Percentiles rank a stretch among this genome's conserved stretches.
Evolutionary conservation across 2,329 filamentous ascomycete species (phyloP).

Genomic region (Colletotrichum karsti): DNA sequence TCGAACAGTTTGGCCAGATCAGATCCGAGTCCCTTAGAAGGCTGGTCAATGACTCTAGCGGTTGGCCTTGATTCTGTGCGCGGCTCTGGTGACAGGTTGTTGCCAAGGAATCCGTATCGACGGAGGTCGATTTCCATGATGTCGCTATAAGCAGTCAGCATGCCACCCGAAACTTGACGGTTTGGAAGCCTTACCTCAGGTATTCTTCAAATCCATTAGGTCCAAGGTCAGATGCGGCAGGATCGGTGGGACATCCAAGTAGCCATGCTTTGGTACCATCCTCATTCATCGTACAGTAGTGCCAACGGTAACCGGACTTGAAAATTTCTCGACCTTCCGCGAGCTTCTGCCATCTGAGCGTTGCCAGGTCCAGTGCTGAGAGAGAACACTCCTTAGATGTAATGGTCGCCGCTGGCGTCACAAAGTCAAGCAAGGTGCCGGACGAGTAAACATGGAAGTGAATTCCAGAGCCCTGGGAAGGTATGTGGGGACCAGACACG

Average conservation of each 20-base stretch:
- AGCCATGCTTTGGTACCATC: constrained; percentile 97
- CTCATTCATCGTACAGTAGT: constrained; percentile 96
- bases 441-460: constrained; percentile 97
- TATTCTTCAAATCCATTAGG: constrained; percentile 86
- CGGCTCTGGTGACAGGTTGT: constrained; percentile 69
- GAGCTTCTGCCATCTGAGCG: constrained; percentile 91
- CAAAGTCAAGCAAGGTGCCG: constrained; percentile 90
- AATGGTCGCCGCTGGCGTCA: constrained; percentile 90
- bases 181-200: constrained; percentile 62
- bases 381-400: constrained; percentile 88
- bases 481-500: constrained; percentile 84
- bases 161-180: background rate
- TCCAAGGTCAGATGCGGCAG: constrained; percentile 69
- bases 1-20: constrained; percentile 92
- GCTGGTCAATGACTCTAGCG: constrained; percentile 58
- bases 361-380: constrained; percentile 86
- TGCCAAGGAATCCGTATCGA: constrained; percentile 89
- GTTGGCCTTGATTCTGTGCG: constrained; percentile 59
- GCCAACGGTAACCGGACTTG: constrained; percentile 91
- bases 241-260: constrained; percentile 87
- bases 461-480: constrained; percentile 87
- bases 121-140: constrained; percentile 94
- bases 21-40: constrained; percentile 77
- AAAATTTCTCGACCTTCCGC: constrained; percentile 96
- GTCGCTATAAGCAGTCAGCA: constrained; percentile 61